Base-by-base conservation (phyloP, 306 rosid genomes). In the Corylus heterophylla region DNA sequence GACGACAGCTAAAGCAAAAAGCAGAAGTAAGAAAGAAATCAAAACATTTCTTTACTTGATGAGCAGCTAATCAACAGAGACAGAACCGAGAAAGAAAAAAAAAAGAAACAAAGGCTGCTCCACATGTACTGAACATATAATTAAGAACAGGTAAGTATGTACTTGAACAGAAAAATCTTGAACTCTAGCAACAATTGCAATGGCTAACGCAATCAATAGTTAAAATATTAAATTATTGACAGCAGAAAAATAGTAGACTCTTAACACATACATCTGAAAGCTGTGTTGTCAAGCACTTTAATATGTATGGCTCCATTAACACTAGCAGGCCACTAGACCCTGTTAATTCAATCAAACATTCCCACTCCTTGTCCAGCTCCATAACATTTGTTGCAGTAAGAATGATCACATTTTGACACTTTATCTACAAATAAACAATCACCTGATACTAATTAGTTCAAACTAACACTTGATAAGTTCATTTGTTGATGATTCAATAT, bases 301-400 rank as follows among this genome's bases (percentile, higher is more conserved):
- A 83, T 52, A 81, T 61, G 58, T 80, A 91, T 50, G 98, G 91
- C 82, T 95, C 88, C 89, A 88, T 76, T 80, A 86, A 77, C 4
- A 81, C 79, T 61, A 95, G 86, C 45, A 84, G 62, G 68, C 80
- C 90, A 62, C 80, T 71, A 48, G 91, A 91, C 80, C 74, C 82
- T 64, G 97, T 80, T 85, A 95, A 83, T 82, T 91, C 98, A 75
- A 88, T 91, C 86, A 91, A 87, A 82, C 97, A 95, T 62, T 84
- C 91, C 98, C 98, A 95, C 85, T 95, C 79, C 78, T 80, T 80
- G 71, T 89, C 92, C 82, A 95, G 90, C 91, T 95, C 98, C 80
- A 18, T 37, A 39, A 74, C 75, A 83, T 90, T 89, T 75, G 98
- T 85, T 76, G 99, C 94, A 44, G 85, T 80, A 44, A 95, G 85